Evolutionary conservation across 140 eudicot species (phyloP).

Genomic region (Stevia rebaudiana): DNA sequence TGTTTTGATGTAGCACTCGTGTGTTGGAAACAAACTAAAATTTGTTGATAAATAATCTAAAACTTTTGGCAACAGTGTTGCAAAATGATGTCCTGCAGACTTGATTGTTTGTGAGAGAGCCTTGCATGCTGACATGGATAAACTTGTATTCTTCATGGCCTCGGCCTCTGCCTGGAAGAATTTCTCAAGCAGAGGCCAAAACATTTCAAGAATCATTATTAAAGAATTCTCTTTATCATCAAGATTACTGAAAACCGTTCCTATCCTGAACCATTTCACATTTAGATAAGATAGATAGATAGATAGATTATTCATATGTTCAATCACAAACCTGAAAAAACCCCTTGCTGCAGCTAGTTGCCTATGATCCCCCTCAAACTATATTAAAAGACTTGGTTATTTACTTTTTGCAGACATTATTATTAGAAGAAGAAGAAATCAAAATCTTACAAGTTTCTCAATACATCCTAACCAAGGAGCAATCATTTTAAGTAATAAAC

Average conservation of each 20-base stretch:
- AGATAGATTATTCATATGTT: too few species aligned
- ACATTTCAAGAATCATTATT: slow-evolving; percentile 41
- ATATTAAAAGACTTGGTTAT: slow-evolving; percentile 20
- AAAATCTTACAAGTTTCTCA: slow-evolving; percentile 63
- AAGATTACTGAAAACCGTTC: slow-evolving; percentile 64
- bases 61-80: slow-evolving; percentile 59
- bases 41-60: slow-evolving; percentile 70
- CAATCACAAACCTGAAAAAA: slow-evolving; percentile 52
- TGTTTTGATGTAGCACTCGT: slow-evolving; percentile 90
- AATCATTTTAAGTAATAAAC: slow-evolving; percentile 59
- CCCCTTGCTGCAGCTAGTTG: slow-evolving; percentile 75
- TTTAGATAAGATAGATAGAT: too few species aligned
- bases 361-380: slow-evolving; percentile 58
- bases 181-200: slow-evolving; percentile 91
- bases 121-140: slow-evolving; percentile 86
- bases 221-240: slow-evolving; percentile 53
- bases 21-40: slow-evolving; percentile 61
- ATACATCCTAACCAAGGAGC: slow-evolving; percentile 67
- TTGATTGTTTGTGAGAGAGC: slow-evolving; percentile 85
- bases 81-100: slow-evolving; percentile 79
- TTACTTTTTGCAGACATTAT: neutral
- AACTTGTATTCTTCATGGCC: slow-evolving; percentile 58
- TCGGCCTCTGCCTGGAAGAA: slow-evolving; percentile 55
- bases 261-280: slow-evolving; percentile 87
- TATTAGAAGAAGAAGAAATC: slow-evolving; percentile 16